Percentiles rank a stretch among this genome's conserved stretches.
Evolutionary conservation across 2,329 filamentous ascomycete genomes (phyloP).

Genomic region (Arthroderma sp.): DNA sequence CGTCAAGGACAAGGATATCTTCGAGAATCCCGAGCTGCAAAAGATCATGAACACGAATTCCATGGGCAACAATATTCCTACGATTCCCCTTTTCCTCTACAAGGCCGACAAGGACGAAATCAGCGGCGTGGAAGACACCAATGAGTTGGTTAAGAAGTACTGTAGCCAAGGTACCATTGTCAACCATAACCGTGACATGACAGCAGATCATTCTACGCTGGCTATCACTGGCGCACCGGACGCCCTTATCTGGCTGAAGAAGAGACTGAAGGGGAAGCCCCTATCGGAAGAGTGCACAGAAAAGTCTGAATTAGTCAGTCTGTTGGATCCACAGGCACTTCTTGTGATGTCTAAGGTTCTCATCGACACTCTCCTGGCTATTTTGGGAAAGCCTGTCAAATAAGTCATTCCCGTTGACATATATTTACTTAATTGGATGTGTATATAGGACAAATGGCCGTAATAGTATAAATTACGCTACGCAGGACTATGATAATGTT

Average conservation of each 20-base stretch:
- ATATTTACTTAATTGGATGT: too few species aligned
- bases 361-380: conserved; percentile 2
- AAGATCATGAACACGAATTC: conserved; percentile 13
- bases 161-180: conserved; percentile 31
- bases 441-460: too few species aligned
- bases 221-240: conserved; percentile 20
- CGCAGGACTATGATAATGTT: too few species aligned
- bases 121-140: conserved; percentile 31
- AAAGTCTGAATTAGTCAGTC: conserved; percentile 1
- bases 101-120: conserved; percentile 38
- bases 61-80: conserved; percentile 30
- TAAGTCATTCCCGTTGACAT: too few species aligned
- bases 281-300: conserved; percentile 3
- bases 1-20: conserved; percentile 11
- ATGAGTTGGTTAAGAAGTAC: conserved; percentile 30
- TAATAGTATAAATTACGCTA: too few species aligned
- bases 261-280: conserved; percentile 12
- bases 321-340: conserved; percentile 4
- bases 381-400: conserved; percentile 6
- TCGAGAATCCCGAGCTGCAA: conserved; percentile 7
- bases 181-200: conserved; percentile 32
- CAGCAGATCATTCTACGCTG: conserved; percentile 30
- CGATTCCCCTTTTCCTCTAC: conserved; percentile 39
- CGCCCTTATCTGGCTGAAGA: conserved; percentile 20
- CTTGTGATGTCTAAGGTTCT: conserved; percentile 2